Percentiles rank a stretch among this genome's conserved stretches.
Conservation (phyloP, 345 rosid genomes). For the Trapa incisa region DNA sequence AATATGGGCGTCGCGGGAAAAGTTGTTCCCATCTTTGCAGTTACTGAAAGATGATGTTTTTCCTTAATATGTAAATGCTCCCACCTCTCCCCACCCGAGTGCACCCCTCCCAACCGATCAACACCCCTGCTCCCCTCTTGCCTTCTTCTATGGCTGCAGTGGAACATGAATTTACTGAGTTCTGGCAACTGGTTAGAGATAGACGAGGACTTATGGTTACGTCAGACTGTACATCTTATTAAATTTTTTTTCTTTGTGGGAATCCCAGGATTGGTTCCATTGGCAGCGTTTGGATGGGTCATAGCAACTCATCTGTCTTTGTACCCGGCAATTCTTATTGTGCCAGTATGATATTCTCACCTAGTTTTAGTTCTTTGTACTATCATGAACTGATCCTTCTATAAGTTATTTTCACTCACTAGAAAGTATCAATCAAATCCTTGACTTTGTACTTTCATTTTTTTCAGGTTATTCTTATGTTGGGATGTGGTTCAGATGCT, state of each 20-base stretch:
- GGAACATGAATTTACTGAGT: not conserved
- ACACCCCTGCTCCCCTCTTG: too few species aligned
- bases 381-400: not conserved
- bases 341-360: slow-evolving; percentile 45
- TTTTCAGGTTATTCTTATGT: slow-evolving; percentile 45
- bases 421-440: not conserved
- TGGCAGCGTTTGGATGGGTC: slow-evolving; percentile 94
- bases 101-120: too few species aligned
- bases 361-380: slow-evolving; percentile 2
- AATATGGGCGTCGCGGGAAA: too few species aligned
- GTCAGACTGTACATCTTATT: not conserved
- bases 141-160: not conserved
- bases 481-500: slow-evolving; percentile 79
- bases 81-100: not conserved
- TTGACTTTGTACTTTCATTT: not conserved
- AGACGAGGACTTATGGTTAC: not conserved
- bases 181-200: not conserved
- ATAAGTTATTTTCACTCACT: not conserved
- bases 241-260: not conserved
- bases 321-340: slow-evolving; percentile 56
- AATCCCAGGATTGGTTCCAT: slow-evolving; percentile 46
- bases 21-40: too few species aligned
- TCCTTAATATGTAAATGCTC: not conserved
- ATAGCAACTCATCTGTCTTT: slow-evolving; percentile 84
- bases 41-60: not conserved